Percentiles rank a stretch among this genome's conserved stretches.
Evolutionary conservation across 2,329 filamentous ascomycete species (phyloP).

Genomic region (Hypomyces rosellus): DNA sequence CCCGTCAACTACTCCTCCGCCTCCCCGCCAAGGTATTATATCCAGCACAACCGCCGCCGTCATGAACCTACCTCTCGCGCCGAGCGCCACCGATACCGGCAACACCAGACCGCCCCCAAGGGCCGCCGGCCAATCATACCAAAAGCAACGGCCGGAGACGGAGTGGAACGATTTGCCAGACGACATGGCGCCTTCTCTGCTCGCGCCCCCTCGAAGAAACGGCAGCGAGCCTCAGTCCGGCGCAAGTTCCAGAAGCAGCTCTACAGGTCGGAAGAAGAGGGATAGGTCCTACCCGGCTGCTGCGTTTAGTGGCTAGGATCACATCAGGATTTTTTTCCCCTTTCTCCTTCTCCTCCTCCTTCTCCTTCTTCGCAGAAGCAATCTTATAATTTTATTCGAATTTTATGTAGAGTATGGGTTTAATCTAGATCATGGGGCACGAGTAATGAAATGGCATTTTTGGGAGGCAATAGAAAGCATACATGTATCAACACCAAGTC

Average conservation of each 20-base stretch:
- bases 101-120: constrained; percentile 15
- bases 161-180: constrained; percentile 62
- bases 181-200: constrained; percentile 44
- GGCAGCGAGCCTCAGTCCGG: constrained; percentile 30
- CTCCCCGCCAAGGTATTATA: constrained; percentile 13
- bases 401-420: too few species aligned
- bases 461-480: too few species aligned
- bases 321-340: too few species aligned
- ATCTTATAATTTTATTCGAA: too few species aligned
- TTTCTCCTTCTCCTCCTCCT: too few species aligned
- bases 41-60: constrained; percentile 25
- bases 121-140: constrained; percentile 42
- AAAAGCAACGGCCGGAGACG: constrained; percentile 51
- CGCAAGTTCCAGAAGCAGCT: constrained; percentile 52
- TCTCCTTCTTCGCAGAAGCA: too few species aligned
- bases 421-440: too few species aligned
- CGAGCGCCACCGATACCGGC: constrained; percentile 15
- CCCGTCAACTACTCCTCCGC: constrained; percentile 14
- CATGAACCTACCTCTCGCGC: constrained; percentile 25
- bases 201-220: constrained; percentile 22
- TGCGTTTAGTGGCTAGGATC: constrained; percentile 41
- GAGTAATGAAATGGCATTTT: too few species aligned
- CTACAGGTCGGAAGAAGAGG: constrained; percentile 47
- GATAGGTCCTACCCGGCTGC: constrained; percentile 57
- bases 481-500: too few species aligned